A percentile compares a stretch with the other conserved stretches of the same genome.
phyloP scores from a whole-genome alignment of 371 early-diverging fungal genomes.

The Umbelopsis sp. region DNA sequence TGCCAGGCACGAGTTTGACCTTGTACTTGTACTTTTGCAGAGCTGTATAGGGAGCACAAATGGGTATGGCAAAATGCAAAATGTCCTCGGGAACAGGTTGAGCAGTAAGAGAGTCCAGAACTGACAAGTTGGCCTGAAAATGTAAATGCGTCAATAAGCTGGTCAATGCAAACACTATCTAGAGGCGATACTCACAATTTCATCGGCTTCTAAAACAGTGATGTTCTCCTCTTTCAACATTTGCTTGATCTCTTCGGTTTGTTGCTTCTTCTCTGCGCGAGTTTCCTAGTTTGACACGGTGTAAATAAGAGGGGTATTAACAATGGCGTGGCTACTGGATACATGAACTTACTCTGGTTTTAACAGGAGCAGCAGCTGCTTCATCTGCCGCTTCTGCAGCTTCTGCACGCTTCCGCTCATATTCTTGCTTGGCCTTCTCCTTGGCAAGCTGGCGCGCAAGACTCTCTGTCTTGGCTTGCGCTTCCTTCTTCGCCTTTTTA shows the following conservation, averaged over 20 bases:
- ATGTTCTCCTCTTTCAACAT: conserved; percentile 78
- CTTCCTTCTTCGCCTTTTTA: conserved; percentile 70
- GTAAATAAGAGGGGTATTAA: not conserved
- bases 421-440: conserved; percentile 35
- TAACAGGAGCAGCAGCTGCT: not conserved
- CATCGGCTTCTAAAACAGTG: conserved; percentile 67
- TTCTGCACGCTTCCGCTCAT: conserved; percentile 48
- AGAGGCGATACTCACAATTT: conserved; percentile 36
- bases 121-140: conserved; percentile 53
- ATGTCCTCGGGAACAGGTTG: conserved; percentile 81
- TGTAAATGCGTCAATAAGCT: too few species aligned
- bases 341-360: conserved; percentile 1
- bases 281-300: conserved; percentile 10
- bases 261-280: conserved; percentile 22
- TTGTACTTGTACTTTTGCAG: conserved; percentile 94
- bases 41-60: conserved; percentile 94
- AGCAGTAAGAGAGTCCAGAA: conserved; percentile 82
- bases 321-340: too few species aligned
- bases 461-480: conserved; percentile 56
- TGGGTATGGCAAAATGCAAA: conserved; percentile 89
- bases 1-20: conserved; percentile 96
- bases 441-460: conserved; percentile 23
- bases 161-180: too few species aligned
- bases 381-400: conserved; percentile 20
- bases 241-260: conserved; percentile 49